These are phyloP conservation scores for Chytriomyces confervae DNA, from an alignment of 192 early-diverging fungal species.

Conservation along the genomic window DNA sequence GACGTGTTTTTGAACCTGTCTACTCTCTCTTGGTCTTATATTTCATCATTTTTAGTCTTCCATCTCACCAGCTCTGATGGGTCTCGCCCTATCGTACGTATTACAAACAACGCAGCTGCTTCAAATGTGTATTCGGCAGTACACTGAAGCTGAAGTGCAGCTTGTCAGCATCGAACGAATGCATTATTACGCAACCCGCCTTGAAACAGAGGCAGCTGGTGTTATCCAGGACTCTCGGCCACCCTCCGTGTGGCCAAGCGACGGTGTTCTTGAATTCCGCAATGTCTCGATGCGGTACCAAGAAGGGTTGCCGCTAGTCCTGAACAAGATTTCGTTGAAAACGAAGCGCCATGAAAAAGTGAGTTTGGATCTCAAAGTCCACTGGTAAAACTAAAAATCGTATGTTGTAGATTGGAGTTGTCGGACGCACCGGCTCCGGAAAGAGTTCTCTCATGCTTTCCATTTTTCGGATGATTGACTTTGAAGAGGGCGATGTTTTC, in stretches of 20 bases:
- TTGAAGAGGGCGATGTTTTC: constrained; percentile 60
- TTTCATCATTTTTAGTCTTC: constrained; percentile 6
- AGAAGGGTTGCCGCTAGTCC: constrained; percentile 45
- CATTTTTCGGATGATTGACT: constrained; percentile 51
- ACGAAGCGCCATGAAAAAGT: constrained; percentile 48
- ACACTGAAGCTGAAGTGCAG: constrained; percentile 43
- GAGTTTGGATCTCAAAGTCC: neutral
- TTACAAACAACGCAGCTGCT: constrained; percentile 41
- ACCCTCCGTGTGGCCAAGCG: constrained; percentile 48
- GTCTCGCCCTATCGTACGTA: constrained; percentile 35
- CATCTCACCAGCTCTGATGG: constrained; percentile 36
- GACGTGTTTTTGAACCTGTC: neutral
- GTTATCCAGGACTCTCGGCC: constrained; percentile 48
- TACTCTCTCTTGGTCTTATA: constrained; percentile 5
- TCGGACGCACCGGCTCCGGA: constrained; percentile 57
- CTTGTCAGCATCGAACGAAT: constrained; percentile 37
- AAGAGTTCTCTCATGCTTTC: constrained; percentile 48
- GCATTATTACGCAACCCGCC: constrained; percentile 33
- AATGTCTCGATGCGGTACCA: constrained; percentile 52
- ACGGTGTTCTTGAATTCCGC: constrained; percentile 47
- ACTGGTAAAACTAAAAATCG: constrained; percentile 54
- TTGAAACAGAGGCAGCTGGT: constrained; percentile 73
- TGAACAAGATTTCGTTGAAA: constrained; percentile 46
- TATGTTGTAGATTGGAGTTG: constrained; percentile 42
- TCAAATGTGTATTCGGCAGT: constrained; percentile 38